Conservation (phyloP, 768 basidiomycete genomes). For the Mycena olivaceomarginata region DNA sequence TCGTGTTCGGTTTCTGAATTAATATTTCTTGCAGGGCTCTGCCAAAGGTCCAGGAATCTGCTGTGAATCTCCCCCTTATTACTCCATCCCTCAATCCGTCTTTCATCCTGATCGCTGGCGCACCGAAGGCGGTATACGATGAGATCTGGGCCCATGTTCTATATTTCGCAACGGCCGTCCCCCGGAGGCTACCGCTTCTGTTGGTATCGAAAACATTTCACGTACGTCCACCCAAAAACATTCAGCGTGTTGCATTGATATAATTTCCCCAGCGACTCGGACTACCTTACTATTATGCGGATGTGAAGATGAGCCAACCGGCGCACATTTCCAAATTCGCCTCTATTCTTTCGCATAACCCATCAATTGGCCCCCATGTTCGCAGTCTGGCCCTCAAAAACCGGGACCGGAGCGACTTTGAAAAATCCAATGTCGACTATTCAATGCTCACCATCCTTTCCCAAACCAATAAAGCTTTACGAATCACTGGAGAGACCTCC, state of each 20-base stretch:
- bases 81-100: constrained; percentile 4
- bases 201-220: constrained; percentile 1
- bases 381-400: not conserved
- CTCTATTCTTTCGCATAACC: not conserved
- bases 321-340: not conserved
- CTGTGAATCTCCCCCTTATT: not conserved
- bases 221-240: not conserved
- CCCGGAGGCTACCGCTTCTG: not conserved
- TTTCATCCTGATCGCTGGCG: constrained; percentile 20
- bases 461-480: not conserved
- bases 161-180: constrained; percentile 11
- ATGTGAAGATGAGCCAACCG: not conserved
- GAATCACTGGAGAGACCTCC: not conserved
- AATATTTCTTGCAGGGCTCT: not conserved
- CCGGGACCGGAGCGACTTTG: too few relatives aligned
- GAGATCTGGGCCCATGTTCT: constrained; percentile 19
- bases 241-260: not conserved
- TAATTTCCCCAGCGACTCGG: not conserved
- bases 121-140: constrained; percentile 5
- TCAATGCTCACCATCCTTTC: constrained; percentile 1
- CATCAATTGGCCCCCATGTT: not conserved
- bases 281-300: not conserved
- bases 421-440: not conserved
- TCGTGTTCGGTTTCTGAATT: not conserved
- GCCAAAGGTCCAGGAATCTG: not conserved